Evolutionary conservation across 2,329 filamentous ascomycete genomes (phyloP), one percentile per base, ranked within the genome.

Genomic region (Cordyceps javanica): DNA sequence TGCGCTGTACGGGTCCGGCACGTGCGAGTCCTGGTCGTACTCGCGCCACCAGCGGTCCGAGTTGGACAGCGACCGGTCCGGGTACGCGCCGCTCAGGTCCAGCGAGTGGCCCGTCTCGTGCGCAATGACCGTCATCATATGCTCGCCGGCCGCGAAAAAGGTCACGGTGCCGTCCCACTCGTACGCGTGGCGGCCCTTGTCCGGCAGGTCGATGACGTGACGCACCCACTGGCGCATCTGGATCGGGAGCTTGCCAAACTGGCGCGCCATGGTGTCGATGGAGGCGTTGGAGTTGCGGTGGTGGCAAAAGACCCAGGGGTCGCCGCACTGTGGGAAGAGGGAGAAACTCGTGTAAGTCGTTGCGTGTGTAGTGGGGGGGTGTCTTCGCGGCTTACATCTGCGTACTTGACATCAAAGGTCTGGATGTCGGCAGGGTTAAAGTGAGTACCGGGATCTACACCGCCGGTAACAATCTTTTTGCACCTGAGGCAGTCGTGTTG

Each of bases 271-370:
- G 48, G 61, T 60, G 19, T 59, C 50, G 51, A 63, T 49, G 59
- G 48, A 58, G 28, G 60, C 54, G 10, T 57, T 45, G 8, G 64
- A 60, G 25, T 61, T 49, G 46, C 59, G 63, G 54, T 67, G 64
- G 16, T 66, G 62, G 57, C 67, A 69, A 52, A 69, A 63, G 56
- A 66, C 59, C 66, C 66, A 69, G 25, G 63, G 60, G 57, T 66
- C 58, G 34, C 38, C 48, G 59, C 66, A 68, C 55, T 57, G 23
- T 11, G 10, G 10, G 19, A 30, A n/a, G n/a, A n/a, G n/a, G n/a
- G 28, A 30, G 39, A 11, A 5, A 23, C 8, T 9, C 8, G 23
- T 39, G 42, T 55, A 9, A 55, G 53, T 28, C 14, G 16, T 4
- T 28, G 32, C 9, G 42, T 5, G n/a, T 2, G 30, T 38, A 9